Percentiles rank a stretch among this genome's conserved stretches.
phyloP scores from a whole-genome alignment of 1,284 basidiomycete genomes.

The Sporisorium sorghi region DNA sequence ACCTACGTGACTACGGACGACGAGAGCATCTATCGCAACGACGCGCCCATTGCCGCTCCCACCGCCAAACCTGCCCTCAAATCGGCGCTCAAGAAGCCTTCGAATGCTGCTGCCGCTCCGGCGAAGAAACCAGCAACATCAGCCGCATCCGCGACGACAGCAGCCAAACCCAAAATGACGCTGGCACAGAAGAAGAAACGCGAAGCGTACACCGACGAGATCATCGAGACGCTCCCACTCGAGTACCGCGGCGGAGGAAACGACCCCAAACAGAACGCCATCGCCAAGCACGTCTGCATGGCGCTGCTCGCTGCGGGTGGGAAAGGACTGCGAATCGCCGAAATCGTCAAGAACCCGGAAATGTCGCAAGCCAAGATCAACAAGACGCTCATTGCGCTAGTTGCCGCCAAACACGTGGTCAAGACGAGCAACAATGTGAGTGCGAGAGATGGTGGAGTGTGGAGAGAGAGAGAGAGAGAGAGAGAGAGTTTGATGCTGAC shows the following conservation, averaged over 20 bases:
- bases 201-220: conserved; percentile 70
- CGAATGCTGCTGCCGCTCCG: conserved; percentile 16
- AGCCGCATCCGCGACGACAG: conserved; percentile 10
- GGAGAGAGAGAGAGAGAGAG: background rate
- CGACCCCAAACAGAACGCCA: conserved; percentile 73
- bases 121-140: conserved; percentile 14
- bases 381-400: conserved; percentile 89
- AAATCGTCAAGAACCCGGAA: conserved; percentile 83
- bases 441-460: conserved; percentile 18
- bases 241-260: conserved; percentile 82
- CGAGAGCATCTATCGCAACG: conserved; percentile 43
- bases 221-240: conserved; percentile 83
- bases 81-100: conserved; percentile 46
- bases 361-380: conserved; percentile 88
- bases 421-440: conserved; percentile 73
- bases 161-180: conserved; percentile 76
- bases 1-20: conserved; percentile 66
- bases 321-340: conserved; percentile 72
- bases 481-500: background rate
- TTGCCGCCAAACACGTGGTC: conserved; percentile 84
- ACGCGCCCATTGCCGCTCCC: conserved; percentile 24
- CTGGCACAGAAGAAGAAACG: conserved; percentile 81
- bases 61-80: conserved; percentile 37
- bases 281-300: conserved; percentile 63
- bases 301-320: conserved; percentile 59